Base-by-base conservation (phyloP, 2,329 filamentous ascomycete genomes). In the Botrytis hyacinthi region DNA sequence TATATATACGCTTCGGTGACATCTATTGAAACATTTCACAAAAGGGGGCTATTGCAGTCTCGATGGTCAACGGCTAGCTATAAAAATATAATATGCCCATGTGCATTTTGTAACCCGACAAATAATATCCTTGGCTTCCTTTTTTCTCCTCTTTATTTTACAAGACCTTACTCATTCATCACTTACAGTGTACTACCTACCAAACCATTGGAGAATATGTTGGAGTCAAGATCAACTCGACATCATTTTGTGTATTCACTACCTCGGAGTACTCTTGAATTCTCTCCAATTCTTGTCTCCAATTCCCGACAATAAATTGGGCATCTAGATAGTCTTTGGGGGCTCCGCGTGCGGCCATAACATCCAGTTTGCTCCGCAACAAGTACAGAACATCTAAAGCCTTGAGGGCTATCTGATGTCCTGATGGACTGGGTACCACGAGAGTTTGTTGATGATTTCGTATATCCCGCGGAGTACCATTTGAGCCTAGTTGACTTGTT, bases 361-460 rank as follows among this genome's bases (percentile, higher is more conserved):
- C 10, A 26, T 73, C 63, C 26, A 62, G 29, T 51, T 70, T 73
- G 44, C 71, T 70, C 16, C 71, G 32, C 10, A 62, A 44, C 35
- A 73, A 57, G 44, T 73, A 73, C 26, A 51, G n/a, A 32, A 62
- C 42, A 61, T 69, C 54, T n/a, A 54, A 42, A 42, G 54, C 48
- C 54, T 73, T 61, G 18, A 73, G 61, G 12, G 18, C 32, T 51
- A 54, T 20, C 18, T 32, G 40, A 40, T 73, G 12, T 35, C 46
- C 70, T 9, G 37, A 57, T 7, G 60, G 59, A 32, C 29, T 60
- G 9, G 54, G 65, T 48, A 46, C 42, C 8, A 42, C 20, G 63
- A 69, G 51, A 68, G 44, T 61, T 51, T 73, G 54, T 37, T 69
- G 63, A 73, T 62, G 71, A 40, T 29, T 68, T 73, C n/a, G 37